Evolutionary conservation across 495 filamentous ascomycete species (phyloP), one percentile per base, ranked within the genome.

Genomic region (Neurospora sp.): DNA sequence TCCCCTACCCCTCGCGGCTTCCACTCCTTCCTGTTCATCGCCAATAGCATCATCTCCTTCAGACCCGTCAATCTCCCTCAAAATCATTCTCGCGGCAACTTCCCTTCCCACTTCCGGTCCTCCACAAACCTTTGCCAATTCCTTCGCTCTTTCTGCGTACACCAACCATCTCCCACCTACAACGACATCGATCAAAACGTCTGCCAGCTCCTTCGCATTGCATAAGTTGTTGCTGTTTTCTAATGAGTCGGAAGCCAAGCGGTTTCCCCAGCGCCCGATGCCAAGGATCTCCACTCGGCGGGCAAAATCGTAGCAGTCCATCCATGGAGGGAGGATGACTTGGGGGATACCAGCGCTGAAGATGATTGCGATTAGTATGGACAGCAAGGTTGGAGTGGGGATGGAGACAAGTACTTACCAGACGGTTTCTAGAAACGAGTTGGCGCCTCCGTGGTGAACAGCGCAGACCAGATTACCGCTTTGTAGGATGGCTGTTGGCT

Each of bases 241-340:
- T 14, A 40, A 37, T 31, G 48, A 27, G 10, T n/a, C 35, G 37
- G 46, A 70, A 53, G 27, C 22, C 71, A 41, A 72, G 18, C 31
- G 11, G 75, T 81, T 88, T 3, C 83, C 87, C 73, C 85, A 85
- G 0, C 85, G 79, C 0, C 87, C 86, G 39, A 89, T 84, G 1
- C 84, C 84, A 0, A 87, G 77, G 75, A 83, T 82, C 73, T 88
- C 87, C 3, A 82, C 84, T 22, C 86, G 76, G 10, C 84, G 79
- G 3, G 86, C 85, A 73, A 86, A 87, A 61, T 88, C 87, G 53
- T 84, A 88, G 37, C 82, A 85, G 72, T 88, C 87, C 72, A 86
- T 83, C 86, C 87, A 88, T 39, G 83, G 80, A 0, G 87, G 85
- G 1, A 88, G 80, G 4, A 88, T 75, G 2, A 88, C 80, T 68